Conservation (phyloP, 2,329 filamentous ascomycete species). For the Aspergillus udagawae region DNA sequence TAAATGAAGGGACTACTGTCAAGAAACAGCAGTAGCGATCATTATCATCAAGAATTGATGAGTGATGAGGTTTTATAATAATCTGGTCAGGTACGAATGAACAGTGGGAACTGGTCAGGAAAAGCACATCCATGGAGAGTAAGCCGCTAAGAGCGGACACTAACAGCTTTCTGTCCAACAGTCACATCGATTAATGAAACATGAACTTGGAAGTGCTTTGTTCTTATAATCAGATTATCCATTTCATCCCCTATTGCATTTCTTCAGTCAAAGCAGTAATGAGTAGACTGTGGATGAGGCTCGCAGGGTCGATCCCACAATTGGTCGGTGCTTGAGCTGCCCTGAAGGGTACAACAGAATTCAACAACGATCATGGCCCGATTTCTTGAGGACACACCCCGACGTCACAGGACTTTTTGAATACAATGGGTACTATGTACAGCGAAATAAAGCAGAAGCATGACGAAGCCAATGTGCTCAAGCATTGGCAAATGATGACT, state of each 20-base stretch:
- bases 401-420: not conserved
- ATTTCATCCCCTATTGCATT: not conserved
- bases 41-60: not conserved
- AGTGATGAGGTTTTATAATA: not conserved
- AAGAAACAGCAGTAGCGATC: not conserved
- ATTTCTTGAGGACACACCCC: too few species aligned
- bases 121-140: not conserved
- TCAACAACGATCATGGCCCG: not conserved
- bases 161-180: not conserved
- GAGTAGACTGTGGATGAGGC: not conserved
- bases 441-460: not conserved
- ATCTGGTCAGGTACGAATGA: not conserved
- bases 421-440: not conserved
- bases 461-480: not conserved
- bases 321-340: not conserved
- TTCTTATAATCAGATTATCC: not conserved
- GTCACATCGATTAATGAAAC: not conserved
- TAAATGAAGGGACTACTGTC: not conserved
- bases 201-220: not conserved
- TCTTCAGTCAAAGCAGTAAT: not conserved
- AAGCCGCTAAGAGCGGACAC: not conserved
- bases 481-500: not conserved
- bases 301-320: not conserved
- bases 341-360: not conserved
- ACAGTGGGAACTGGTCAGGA: not conserved